A percentile compares a stretch with the other conserved stretches of the same genome.
phyloP scores from a whole-genome alignment of 345 rosid species.

The Acer saccharum region DNA sequence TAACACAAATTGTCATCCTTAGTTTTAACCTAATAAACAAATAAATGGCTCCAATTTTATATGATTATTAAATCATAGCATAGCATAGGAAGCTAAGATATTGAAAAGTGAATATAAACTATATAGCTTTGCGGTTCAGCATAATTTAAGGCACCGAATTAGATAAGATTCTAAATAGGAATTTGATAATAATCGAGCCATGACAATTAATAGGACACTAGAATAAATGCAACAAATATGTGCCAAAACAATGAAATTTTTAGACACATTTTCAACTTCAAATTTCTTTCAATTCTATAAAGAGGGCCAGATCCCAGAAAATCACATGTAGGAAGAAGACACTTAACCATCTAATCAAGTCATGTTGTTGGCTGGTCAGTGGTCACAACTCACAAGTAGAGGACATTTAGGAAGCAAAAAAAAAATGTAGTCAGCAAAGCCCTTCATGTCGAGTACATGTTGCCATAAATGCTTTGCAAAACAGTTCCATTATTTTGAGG shows the following conservation, averaged over 20 bases:
- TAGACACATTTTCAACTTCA: not conserved
- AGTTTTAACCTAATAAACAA: too few relatives aligned
- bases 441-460: constrained; percentile 15
- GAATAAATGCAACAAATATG: constrained; percentile 11
- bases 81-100: not conserved
- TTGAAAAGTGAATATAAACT: too few relatives aligned
- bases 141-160: not conserved
- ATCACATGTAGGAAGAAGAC: constrained; percentile 20
- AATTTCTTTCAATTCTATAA: not conserved
- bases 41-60: too few relatives aligned
- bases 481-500: constrained; percentile 27
- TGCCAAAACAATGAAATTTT: constrained; percentile 2
- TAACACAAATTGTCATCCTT: too few relatives aligned
- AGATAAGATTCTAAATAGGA: not conserved
- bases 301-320: constrained; percentile 12
- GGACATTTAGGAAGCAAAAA: constrained; percentile 5
- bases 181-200: constrained; percentile 4
- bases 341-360: constrained; percentile 23
- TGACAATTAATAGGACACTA: constrained; percentile 25
- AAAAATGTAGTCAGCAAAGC: constrained; percentile 25
- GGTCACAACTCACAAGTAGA: constrained; percentile 12
- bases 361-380: not conserved
- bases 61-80: too few relatives aligned
- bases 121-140: too few relatives aligned
- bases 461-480: constrained; percentile 25